phyloP scores from a whole-genome alignment of 345 rosid genomes.

The Firmiana major region DNA sequence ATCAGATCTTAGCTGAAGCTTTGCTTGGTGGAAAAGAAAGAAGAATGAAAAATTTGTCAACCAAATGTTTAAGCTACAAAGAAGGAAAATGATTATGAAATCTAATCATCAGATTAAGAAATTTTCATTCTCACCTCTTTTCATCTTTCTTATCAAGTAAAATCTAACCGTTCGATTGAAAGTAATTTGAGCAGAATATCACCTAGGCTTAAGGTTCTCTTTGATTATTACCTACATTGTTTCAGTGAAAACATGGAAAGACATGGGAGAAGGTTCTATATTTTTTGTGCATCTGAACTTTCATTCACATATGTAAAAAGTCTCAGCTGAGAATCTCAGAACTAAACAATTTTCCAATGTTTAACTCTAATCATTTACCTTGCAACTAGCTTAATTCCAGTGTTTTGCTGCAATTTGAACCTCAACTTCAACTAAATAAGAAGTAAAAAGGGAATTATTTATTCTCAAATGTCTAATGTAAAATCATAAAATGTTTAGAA shows the following conservation, averaged over 20 bases:
- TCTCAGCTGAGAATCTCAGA: neutral
- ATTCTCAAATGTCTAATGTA: neutral
- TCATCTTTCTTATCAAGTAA: too few relatives aligned
- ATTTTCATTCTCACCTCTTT: too few relatives aligned
- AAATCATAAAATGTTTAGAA: neutral
- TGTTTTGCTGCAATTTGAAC: too few relatives aligned
- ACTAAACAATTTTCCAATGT: neutral
- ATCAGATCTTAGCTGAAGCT: neutral
- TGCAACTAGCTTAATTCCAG: too few relatives aligned
- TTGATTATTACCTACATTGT: neutral
- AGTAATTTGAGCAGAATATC: neutral
- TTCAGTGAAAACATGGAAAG: neutral
- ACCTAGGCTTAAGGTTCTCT: neutral
- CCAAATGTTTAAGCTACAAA: too few relatives aligned
- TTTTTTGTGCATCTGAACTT: too few relatives aligned
- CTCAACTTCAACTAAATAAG: neutral
- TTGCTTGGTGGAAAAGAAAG: neutral
- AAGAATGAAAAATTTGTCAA: too few relatives aligned
- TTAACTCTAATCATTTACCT: too few relatives aligned
- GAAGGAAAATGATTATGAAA: too few relatives aligned
- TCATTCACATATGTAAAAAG: neutral
- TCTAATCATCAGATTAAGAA: too few relatives aligned
- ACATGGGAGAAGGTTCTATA: too few relatives aligned
- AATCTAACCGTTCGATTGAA: too few relatives aligned
- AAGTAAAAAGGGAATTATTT: neutral